These are phyloP conservation scores for Ammopiptanthus mongolicus DNA, from an alignment of 306 rosid genomes.

Conservation along the genomic window DNA sequence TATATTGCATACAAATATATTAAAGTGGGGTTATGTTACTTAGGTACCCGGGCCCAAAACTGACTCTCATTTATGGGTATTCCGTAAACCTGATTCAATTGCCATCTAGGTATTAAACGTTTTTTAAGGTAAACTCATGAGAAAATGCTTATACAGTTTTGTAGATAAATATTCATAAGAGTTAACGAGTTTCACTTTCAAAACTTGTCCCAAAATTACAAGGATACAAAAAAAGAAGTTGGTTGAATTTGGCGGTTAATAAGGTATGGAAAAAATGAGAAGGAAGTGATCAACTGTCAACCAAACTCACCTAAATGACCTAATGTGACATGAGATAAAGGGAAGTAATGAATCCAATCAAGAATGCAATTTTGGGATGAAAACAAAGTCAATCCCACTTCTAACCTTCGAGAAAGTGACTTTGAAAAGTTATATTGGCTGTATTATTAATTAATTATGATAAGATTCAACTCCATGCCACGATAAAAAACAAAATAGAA, in stretches of 20 bases:
- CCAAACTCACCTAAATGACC: slow-evolving; percentile 57
- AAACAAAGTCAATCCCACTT: slow-evolving; percentile 32
- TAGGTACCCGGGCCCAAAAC: no score
- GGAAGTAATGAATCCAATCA: slow-evolving; percentile 4
- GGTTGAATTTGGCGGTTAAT: slow-evolving; percentile 31
- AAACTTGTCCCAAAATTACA: not conserved
- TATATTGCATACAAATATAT: no score
- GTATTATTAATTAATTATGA: not conserved
- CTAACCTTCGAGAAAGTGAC: slow-evolving; percentile 38
- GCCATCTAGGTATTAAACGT: not conserved
- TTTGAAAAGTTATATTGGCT: not conserved
- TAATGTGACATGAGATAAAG: slow-evolving; percentile 29
- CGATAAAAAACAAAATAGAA: not conserved
- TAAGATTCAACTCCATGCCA: not conserved
- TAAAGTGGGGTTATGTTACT: no score
- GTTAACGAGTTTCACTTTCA: not conserved
- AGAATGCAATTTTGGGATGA: slow-evolving; percentile 18
- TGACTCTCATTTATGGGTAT: not conserved
- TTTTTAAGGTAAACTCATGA: not conserved
- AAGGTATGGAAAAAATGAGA: slow-evolving; percentile 30
- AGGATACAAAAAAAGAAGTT: slow-evolving; percentile 16
- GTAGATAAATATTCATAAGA: not conserved
- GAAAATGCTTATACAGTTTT: not conserved
- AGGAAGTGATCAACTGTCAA: slow-evolving; percentile 37
- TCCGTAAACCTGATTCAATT: not conserved